Conservation (phyloP, 2,329 filamentous ascomycete species). For the Phaeosphaeriaceae sp. region DNA sequence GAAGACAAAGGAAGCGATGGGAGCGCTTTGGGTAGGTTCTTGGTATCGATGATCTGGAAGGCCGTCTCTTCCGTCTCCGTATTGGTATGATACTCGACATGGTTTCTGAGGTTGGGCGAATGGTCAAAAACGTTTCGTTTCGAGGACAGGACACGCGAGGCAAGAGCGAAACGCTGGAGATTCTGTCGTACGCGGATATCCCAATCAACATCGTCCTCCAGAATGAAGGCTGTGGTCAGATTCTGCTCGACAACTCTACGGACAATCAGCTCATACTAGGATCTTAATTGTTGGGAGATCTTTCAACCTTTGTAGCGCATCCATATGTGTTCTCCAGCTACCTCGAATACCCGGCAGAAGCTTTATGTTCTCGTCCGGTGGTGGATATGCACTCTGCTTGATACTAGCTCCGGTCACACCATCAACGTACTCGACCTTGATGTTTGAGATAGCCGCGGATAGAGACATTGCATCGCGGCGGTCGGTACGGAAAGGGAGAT, state of each 20-base stretch:
- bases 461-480: conserved; percentile 61
- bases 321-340: conserved; percentile 44
- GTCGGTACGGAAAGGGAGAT: conserved; percentile 60
- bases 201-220: conserved; percentile 45
- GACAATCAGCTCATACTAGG: conserved; percentile 4
- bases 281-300: background rate
- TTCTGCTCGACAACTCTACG: conserved; percentile 35
- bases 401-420: conserved; percentile 53
- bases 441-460: conserved; percentile 56
- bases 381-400: conserved; percentile 36
- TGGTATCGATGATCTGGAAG: conserved; percentile 32
- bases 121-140: conserved; percentile 20
- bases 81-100: conserved; percentile 24
- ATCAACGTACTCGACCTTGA: conserved; percentile 58
- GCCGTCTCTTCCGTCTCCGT: conserved; percentile 32
- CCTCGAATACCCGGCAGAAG: conserved; percentile 35
- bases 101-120: conserved; percentile 15
- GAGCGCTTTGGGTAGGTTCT: conserved; percentile 27
- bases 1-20: conserved; percentile 28
- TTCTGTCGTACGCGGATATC: conserved; percentile 37
- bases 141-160: conserved; percentile 31
- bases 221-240: conserved; percentile 39
- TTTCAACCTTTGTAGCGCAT: conserved; percentile 33
- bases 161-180: conserved; percentile 38
- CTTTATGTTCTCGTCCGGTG: conserved; percentile 37